Conservation (phyloP, 768 basidiomycete species). For the Russula sp. region DNA sequence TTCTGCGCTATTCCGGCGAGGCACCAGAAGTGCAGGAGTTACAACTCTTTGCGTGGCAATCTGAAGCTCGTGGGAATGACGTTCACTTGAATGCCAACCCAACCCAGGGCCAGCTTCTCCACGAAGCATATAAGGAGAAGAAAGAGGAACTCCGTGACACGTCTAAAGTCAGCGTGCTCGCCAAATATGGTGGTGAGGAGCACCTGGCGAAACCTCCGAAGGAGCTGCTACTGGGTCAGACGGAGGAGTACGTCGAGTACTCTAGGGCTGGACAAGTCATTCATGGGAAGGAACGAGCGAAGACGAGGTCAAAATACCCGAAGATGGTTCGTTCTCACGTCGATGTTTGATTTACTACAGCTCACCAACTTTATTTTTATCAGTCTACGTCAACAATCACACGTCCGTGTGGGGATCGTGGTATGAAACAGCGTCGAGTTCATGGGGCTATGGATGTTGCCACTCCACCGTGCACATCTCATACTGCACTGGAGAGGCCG, state of each 20-base stretch:
- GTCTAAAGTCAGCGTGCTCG: conserved; percentile 84
- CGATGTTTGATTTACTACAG: conserved; percentile 10
- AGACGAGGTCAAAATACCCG: conserved; percentile 88
- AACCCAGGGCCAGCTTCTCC: conserved; percentile 89
- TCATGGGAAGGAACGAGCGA: conserved; percentile 87
- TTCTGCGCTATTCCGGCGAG: conserved; percentile 86
- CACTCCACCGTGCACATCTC: conserved; percentile 83
- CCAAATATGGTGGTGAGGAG: conserved; percentile 91
- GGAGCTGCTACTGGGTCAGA: conserved; percentile 92
- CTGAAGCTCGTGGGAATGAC: conserved; percentile 87
- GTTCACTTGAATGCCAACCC: conserved; percentile 96
- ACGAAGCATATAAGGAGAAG: conserved; percentile 87
- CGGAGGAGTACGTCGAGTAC: conserved; percentile 97
- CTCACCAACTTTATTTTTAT: conserved; percentile 13
- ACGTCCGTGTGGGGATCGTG: conserved; percentile 97
- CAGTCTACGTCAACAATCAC: conserved; percentile 91
- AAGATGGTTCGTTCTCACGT: conserved; percentile 69
- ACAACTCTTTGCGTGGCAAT: conserved; percentile 97
- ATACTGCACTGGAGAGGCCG: conserved; percentile 87
- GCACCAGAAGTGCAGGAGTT: conserved; percentile 88
- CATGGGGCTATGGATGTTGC: conserved; percentile 96
- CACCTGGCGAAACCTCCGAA: conserved; percentile 87
- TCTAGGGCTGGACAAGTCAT: conserved; percentile 87
- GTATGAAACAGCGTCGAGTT: conserved; percentile 65
- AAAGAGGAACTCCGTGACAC: conserved; percentile 89